A percentile compares a stretch with the other conserved stretches of the same genome.
Conservation (phyloP, 2,329 filamentous ascomycete genomes). For the Alternaria gaisen region DNA sequence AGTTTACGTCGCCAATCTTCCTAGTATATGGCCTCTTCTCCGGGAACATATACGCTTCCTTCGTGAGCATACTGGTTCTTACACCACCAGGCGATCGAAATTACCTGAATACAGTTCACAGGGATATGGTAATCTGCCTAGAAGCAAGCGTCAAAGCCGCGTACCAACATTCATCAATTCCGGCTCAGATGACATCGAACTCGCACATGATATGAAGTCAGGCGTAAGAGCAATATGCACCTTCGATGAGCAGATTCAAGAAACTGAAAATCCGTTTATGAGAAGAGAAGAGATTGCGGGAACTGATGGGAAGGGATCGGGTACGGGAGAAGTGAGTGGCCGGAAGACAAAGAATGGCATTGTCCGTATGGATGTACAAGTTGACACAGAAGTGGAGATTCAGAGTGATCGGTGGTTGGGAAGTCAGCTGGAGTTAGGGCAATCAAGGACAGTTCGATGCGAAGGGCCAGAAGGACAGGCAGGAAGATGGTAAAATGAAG, state of each 20-base stretch:
- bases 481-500: neutral
- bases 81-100: slow-evolving; percentile 20
- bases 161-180: slow-evolving; percentile 16
- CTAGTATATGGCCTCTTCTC: slow-evolving; percentile 63
- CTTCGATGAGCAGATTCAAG: slow-evolving; percentile 10
- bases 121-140: slow-evolving; percentile 28
- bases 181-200: slow-evolving; percentile 35
- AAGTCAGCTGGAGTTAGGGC: slow-evolving; percentile 3
- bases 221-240: slow-evolving; percentile 16
- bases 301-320: slow-evolving; percentile 29
- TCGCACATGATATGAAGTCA: slow-evolving; percentile 22
- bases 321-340: neutral
- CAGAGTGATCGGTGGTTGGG: slow-evolving; percentile 31
- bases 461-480: slow-evolving; percentile 15
- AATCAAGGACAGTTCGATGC: slow-evolving; percentile 16
- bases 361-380: slow-evolving; percentile 29
- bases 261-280: slow-evolving; percentile 18
- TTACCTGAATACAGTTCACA: slow-evolving; percentile 29
- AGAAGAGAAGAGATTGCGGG: slow-evolving; percentile 21
- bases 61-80: slow-evolving; percentile 33
- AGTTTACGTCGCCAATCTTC: slow-evolving; percentile 63
- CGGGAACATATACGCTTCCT: slow-evolving; percentile 54
- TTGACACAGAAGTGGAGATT: slow-evolving; percentile 42
- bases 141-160: slow-evolving; percentile 16
- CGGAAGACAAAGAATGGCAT: slow-evolving; percentile 21